Evolutionary conservation across 1,284 basidiomycete genomes (phyloP).

Genomic region (Apiotrichum gamsii): DNA sequence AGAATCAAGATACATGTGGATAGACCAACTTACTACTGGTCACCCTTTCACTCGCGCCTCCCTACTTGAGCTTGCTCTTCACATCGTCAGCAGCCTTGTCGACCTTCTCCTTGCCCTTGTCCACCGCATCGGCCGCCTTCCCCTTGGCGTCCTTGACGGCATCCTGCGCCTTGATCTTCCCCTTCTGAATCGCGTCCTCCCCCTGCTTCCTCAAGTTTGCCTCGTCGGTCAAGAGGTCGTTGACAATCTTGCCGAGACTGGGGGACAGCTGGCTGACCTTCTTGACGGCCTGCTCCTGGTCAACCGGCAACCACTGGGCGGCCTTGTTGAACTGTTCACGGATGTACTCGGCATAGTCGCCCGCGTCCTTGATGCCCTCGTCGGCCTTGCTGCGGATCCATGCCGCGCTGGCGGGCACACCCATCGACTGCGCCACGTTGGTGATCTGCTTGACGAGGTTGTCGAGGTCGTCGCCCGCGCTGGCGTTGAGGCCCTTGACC

Average conservation of each 20-base stretch:
- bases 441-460: conserved; percentile 40
- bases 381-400: conserved; percentile 37
- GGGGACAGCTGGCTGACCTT: conserved; percentile 38
- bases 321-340: conserved; percentile 29
- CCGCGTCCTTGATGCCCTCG: conserved; percentile 38
- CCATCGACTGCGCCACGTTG: conserved; percentile 41
- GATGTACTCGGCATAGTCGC: conserved; percentile 34
- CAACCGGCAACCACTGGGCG: conserved; percentile 33
- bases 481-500: conserved; percentile 37
- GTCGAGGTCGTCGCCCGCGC: conserved; percentile 40
- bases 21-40: not conserved
- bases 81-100: not conserved
- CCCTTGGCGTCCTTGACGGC: conserved; percentile 2
- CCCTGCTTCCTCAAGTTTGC: conserved; percentile 13
- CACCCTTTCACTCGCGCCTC: too few species aligned
- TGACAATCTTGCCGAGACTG: conserved; percentile 36
- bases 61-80: not conserved
- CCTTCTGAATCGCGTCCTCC: conserved; percentile 19
- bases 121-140: not conserved
- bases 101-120: conserved; percentile 17
- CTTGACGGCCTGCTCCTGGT: conserved; percentile 38
- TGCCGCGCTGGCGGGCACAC: conserved; percentile 37
- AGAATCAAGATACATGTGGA: not conserved
- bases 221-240: conserved; percentile 35
- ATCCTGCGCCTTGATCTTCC: conserved; percentile 23